Base-by-base conservation (phyloP, 139 green algal species). In the Chlamydomonas applanata region DNA sequence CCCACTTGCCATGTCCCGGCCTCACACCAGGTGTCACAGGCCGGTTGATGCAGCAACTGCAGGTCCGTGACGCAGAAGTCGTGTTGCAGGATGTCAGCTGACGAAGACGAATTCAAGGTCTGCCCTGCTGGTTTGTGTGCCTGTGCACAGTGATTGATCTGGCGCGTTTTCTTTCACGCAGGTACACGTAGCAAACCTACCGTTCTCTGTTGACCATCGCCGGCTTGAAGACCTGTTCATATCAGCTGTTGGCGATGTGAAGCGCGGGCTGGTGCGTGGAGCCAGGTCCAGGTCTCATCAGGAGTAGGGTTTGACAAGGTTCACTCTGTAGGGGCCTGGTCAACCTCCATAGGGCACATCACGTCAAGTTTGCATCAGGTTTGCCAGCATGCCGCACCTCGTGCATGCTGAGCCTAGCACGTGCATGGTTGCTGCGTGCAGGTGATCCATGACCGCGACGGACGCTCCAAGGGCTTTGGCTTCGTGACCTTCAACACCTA, bases 401-500 rank as follows among this genome's bases (percentile, higher is more conserved):
- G 59, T 3, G 3, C n/a, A 16, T 66, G n/a, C 3, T 66, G 25
- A 24, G 35, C 24, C 22, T 36, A 25, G n/a, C 29, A 66, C n/a
- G 20, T 62, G 4, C 4, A 14, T 33, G 13, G 20, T 9, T 19
- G 59, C 22, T 40, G 59, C 2, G 25, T 25, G 24, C n/a, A 66
- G 59, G 25, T 66, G n/a, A 66, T 66, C 59, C 29, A 30, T 29
- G 30, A 66, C n/a, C 24, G 59, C 11, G 59, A 66, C 9, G 59
- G 59, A 29, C 59, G 30, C n/a, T 30, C 59, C 17, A 66, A 66
- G 30, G 59, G 59, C n/a, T 66, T 66, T 66, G 59, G 59, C n/a
- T 66, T 22, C 22, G 59, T 66, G 59, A 35, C 11, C 22, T 66
- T 66, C 11, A 35, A 30, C 59, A 36, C n/a, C n/a, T 19, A 30